Base-by-base conservation (phyloP, 495 filamentous ascomycete species). In the Corynascus novoguineensis region DNA sequence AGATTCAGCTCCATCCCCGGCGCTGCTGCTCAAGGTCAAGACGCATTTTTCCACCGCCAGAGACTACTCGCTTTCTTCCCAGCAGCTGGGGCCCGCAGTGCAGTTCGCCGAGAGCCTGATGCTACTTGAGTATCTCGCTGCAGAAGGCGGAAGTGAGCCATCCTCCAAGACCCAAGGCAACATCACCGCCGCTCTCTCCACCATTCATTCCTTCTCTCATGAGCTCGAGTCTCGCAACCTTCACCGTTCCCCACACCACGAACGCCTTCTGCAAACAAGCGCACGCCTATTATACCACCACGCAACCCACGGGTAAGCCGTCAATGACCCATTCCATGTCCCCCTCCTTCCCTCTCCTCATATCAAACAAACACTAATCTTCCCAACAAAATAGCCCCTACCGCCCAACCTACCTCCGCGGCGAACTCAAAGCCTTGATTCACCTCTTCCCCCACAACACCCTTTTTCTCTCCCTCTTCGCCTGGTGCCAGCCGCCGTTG, bases 401-500 rank as follows among this genome's bases (percentile, higher is more conserved):
- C 71, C 83, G 81, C 59, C 86, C 88, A 11, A 66, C 78, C 2
- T 68, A 78, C 21, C 65, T 96, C 49, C 86, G 87, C 35, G 64
- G 74, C 19, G 65, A 81, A 4, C 75, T 96, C 3, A 60, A 72
- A 6, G 66, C 80, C 27, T 85, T 83, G 58, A 69, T 93, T 29
- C 50, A 57, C 4, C 61, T 74, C 11, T 95, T 87, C 69, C 90
- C 90, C 0, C 73, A 78, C 28, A 96, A 96, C 73, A 89, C 86
- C 1, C 78, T 90, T 34, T 86, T 96, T 59, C 78, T 92, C 49
- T 73, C 79, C 15, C 73, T 92, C 14, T 86, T 85, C 66, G 75
- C 80, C 10, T 90, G 84, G 84, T 83, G 86, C 62, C 83, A 57
- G 1, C 71, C 81, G 14, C 77, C 83, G 5, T 75, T 87, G 19